A percentile compares a stretch with the other conserved stretches of the same genome.
Conservation (phyloP, 225 moss, liverwort and hornwort genomes). For the Polytrichum formosum region DNA sequence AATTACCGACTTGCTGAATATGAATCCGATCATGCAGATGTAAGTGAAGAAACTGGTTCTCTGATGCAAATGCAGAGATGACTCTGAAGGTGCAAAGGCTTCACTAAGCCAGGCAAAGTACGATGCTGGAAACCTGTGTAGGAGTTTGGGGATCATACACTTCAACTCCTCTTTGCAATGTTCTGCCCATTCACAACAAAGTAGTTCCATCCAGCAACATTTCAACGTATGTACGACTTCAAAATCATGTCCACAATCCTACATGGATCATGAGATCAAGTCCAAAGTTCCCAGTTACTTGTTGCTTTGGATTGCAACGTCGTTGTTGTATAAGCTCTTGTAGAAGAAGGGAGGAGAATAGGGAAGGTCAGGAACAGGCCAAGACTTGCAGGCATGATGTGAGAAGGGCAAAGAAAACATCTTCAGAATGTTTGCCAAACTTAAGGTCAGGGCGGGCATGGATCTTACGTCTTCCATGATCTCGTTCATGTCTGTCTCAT, state of each 20-base stretch:
- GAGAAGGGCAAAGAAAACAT: slow-evolving; percentile 1
- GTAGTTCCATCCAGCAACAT: background rate
- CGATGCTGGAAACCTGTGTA: slow-evolving; percentile 2
- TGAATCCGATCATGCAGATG: too few relatives aligned
- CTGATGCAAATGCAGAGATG: too few relatives aligned
- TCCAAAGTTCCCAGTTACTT: background rate
- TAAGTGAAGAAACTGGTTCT: too few relatives aligned
- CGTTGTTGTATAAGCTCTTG: background rate
- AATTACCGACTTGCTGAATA: too few relatives aligned
- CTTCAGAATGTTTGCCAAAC: background rate
- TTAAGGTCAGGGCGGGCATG: slow-evolving; percentile 1
- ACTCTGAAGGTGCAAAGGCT: background rate
- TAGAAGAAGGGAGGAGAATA: background rate
- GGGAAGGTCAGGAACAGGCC: background rate
- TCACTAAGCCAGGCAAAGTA: slow-evolving; percentile 3
- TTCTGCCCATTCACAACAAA: background rate
- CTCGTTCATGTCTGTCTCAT: too few relatives aligned
- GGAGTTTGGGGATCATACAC: background rate
- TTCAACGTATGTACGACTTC: background rate
- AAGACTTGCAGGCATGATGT: slow-evolving; percentile 1
- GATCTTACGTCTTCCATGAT: background rate
- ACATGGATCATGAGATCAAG: background rate
- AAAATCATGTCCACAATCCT: background rate
- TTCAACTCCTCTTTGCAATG: background rate
- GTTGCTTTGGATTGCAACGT: background rate